phyloP scores from a whole-genome alignment of 2,329 filamentous ascomycete genomes.

The Epichloe hybrida region DNA sequence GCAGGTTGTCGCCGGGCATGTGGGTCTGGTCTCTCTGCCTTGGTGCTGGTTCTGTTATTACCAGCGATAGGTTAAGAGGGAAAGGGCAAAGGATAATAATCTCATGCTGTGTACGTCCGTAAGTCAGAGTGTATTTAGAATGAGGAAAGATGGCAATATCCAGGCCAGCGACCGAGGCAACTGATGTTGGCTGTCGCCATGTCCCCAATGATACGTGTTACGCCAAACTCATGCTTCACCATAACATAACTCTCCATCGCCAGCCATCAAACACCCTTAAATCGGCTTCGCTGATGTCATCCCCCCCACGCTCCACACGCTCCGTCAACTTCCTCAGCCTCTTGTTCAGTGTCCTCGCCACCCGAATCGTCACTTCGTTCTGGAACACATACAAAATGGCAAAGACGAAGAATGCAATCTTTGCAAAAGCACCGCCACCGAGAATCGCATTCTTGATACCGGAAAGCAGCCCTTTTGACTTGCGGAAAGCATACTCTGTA shows the following conservation, averaged over 20 bases:
- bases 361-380: slow-evolving; percentile 43
- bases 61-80: too few relatives aligned
- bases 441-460: slow-evolving; percentile 34
- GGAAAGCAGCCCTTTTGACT: slow-evolving; percentile 34
- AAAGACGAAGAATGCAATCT: slow-evolving; percentile 40
- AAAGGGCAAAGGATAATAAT: too few relatives aligned
- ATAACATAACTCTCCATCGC: slow-evolving; percentile 42
- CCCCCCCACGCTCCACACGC: slow-evolving; percentile 34
- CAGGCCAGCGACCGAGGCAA: too few relatives aligned
- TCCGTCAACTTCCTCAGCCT: slow-evolving; percentile 33
- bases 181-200: too few relatives aligned
- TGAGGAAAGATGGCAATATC: too few relatives aligned
- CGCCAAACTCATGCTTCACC: slow-evolving; percentile 15
- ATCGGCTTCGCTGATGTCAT: slow-evolving; percentile 33
- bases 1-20: too few relatives aligned
- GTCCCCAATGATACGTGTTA: too few relatives aligned
- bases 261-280: slow-evolving; percentile 37
- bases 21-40: too few relatives aligned
- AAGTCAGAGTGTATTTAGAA: too few relatives aligned
- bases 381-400: slow-evolving; percentile 44
- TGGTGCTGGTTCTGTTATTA: too few relatives aligned
- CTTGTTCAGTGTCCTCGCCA: slow-evolving; percentile 37
- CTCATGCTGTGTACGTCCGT: too few relatives aligned
- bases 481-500: slow-evolving; percentile 44
- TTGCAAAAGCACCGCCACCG: slow-evolving; percentile 32